Base-by-base conservation (phyloP, 345 rosid genomes). In the Populus alba region DNA sequence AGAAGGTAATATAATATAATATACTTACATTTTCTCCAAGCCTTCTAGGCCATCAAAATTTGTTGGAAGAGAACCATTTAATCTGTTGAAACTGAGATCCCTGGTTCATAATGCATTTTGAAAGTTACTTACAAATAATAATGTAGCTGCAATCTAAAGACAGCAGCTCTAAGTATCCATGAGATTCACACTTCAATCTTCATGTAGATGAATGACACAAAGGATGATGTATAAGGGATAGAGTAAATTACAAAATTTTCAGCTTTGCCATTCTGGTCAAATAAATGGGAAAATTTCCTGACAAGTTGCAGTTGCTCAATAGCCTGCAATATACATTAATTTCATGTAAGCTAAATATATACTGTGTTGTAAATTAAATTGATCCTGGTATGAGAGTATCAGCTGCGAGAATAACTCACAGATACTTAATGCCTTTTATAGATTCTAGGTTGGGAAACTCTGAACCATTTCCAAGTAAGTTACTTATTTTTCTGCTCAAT, bases 271-370 rank as follows among this genome's bases (percentile, higher is more conserved):
- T 63, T 3, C 4, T 0, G 4, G 39, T 53, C 51, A 72, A n/a
- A 49, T 65, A 11, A 35, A 0, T 0, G 1, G 81, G 71, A n/a
- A 78, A 38, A 2, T 53, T 25, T n/a, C 77, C 77, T 33, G 72
- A 66, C 25, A 78, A 35, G 27, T 78, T 66, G 65, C 77, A 78
- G 72, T 53, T 72, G 27, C 81, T 71, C 71, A 78, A 37, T 47
- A 49, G 49, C 76, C 77, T 72, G 65, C 25, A 65, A 35, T 27
- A 79, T 22, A 73, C 53, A 65, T 15, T 22, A 47, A 16, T 16
- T 47, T 59, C 38, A 63, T 16, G 4, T 51, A 0, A 71, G 29
- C 63, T 33, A 45, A 72, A 3, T 68, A 17, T 39, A 39, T 39
- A 1, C 22, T 11, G 1, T n/a, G 13, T 12, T 2, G 41, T 23